Evolutionary conservation across 192 early-diverging fungal genomes (phyloP).

Genomic region (Linnemannia hyalina): DNA sequence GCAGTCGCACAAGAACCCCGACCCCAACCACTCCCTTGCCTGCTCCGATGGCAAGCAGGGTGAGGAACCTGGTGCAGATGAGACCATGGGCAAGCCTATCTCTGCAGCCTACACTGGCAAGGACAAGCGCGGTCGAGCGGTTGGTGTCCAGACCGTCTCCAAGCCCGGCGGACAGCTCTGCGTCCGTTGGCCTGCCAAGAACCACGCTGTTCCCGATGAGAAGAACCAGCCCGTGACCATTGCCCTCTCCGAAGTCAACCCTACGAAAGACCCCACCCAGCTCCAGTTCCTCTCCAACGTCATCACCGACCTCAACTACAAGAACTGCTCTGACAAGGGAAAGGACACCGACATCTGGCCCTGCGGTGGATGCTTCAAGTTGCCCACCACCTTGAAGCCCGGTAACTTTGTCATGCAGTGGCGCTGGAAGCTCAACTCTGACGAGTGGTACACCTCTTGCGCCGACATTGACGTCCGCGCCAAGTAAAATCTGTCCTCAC

Average conservation of each 20-base stretch:
- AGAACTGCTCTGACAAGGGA: conserved; percentile 51
- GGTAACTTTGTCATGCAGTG: conserved; percentile 47
- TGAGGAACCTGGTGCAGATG: conserved; percentile 49
- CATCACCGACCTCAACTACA: conserved; percentile 34
- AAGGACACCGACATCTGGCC: conserved; percentile 47
- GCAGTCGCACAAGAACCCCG: conserved; percentile 43
- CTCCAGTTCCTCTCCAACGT: conserved; percentile 38
- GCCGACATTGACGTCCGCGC: conserved; percentile 30
- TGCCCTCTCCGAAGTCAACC: conserved; percentile 22
- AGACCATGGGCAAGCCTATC: conserved; percentile 36
- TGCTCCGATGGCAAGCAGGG: conserved; percentile 45
- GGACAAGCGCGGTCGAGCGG: conserved; percentile 39
- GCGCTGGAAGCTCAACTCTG: conserved; percentile 46
- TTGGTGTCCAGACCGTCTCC: conserved; percentile 20
- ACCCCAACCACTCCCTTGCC: conserved; percentile 14
- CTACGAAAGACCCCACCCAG: conserved; percentile 36
- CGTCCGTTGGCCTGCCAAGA: conserved; percentile 57
- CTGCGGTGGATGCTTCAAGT: conserved; percentile 54
- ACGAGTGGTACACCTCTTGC: conserved; percentile 51
- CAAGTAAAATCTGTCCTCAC: not conserved
- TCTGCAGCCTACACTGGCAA: conserved; percentile 35
- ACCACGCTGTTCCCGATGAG: conserved; percentile 47
- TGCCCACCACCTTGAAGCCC: conserved; percentile 20
- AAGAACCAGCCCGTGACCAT: conserved; percentile 41
- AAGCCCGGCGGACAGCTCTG: conserved; percentile 43